Conservation (phyloP, 2,329 filamentous ascomycete genomes). For the Lecanoromycetidae sp. region DNA sequence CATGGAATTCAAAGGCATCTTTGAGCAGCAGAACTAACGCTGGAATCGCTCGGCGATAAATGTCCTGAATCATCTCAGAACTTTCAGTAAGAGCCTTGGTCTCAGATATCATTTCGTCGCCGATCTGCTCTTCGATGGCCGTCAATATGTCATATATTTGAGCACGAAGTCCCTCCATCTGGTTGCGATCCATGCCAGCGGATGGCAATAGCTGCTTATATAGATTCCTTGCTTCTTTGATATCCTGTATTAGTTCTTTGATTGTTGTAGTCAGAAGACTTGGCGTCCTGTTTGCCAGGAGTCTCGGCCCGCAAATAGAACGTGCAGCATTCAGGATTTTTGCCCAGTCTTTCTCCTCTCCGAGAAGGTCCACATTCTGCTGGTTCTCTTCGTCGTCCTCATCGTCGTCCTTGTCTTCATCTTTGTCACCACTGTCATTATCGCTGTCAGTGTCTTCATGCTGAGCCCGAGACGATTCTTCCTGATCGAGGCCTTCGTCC, state of each 20-base stretch:
- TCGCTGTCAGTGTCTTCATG: neutral
- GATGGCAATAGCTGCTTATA: neutral
- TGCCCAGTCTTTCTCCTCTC: conserved; percentile 4
- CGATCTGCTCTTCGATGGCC: conserved; percentile 2
- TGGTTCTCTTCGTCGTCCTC: neutral
- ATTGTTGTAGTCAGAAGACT: neutral
- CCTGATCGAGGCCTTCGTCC: neutral
- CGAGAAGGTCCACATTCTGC: conserved; percentile 1
- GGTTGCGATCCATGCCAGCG: neutral
- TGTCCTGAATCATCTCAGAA: conserved; percentile 10
- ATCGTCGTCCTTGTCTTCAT: neutral
- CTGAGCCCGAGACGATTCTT: neutral
- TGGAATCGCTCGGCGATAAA: conserved; percentile 14
- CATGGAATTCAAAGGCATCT: neutral
- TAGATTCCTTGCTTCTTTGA: neutral
- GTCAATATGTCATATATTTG: neutral
- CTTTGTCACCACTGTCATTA: neutral
- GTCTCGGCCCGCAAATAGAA: conserved; percentile 2
- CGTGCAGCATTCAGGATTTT: conserved; percentile 5
- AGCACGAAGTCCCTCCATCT: neutral
- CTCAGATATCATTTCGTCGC: neutral
- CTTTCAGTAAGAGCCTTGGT: neutral
- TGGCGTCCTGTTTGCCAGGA: neutral
- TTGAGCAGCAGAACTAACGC: conserved; percentile 9
- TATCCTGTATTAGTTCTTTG: neutral